Conservation (phyloP, 106 monocot species). For the Dioscorea dumetorum region DNA sequence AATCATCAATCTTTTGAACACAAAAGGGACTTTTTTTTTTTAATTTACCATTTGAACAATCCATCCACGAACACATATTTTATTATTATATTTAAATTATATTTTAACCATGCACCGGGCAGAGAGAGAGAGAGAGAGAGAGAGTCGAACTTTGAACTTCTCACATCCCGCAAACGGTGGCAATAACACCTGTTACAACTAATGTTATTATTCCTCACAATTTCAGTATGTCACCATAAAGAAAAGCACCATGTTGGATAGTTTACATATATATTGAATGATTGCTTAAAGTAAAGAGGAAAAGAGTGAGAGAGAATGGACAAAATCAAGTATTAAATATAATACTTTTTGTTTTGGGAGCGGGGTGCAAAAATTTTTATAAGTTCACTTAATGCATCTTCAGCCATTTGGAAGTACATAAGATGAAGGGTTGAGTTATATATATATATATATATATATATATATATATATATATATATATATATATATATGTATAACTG, state of each 20-base stretch:
- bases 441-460: not conserved
- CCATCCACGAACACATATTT: too few relatives aligned
- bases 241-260: not conserved
- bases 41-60: too few relatives aligned
- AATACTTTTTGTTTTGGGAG: not conserved
- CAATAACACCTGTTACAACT: not conserved
- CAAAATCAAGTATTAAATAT: slow-evolving; percentile 1
- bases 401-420: not conserved
- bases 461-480: too few relatives aligned
- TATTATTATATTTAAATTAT: too few relatives aligned
- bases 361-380: slow-evolving; percentile 1
- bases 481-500: not conserved
- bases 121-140: too few relatives aligned
- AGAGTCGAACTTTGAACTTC: too few relatives aligned
- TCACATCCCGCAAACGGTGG: too few relatives aligned
- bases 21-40: too few relatives aligned
- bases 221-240: not conserved
- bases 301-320: not conserved
- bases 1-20: too few relatives aligned
- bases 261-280: not conserved
- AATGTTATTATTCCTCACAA: not conserved
- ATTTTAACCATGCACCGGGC: too few relatives aligned
- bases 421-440: not conserved
- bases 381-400: not conserved
- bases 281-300: not conserved